These are phyloP conservation scores for Bipolaris victoriae DNA, from an alignment of 2,329 filamentous ascomycete species.

Conservation along the genomic window DNA sequence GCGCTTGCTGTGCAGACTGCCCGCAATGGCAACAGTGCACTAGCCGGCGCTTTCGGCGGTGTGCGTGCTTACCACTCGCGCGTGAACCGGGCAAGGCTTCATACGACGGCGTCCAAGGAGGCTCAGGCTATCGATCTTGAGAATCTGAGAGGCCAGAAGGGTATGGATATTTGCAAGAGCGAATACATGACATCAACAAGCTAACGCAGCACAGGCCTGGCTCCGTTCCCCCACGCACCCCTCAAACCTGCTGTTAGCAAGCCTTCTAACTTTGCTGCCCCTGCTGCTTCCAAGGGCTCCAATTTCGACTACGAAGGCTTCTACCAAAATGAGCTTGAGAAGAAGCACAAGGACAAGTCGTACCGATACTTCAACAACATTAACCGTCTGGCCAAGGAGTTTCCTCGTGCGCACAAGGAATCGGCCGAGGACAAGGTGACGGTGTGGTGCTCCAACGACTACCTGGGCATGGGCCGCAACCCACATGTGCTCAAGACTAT, in stretches of 20 bases:
- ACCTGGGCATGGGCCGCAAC: slow-evolving; percentile 96
- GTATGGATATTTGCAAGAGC: slow-evolving; percentile 39
- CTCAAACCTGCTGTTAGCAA: slow-evolving; percentile 33
- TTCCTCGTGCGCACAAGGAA: slow-evolving; percentile 91
- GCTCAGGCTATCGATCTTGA: slow-evolving; percentile 75
- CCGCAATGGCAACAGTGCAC: slow-evolving; percentile 54
- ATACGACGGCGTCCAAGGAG: slow-evolving; percentile 78
- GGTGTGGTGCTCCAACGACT: slow-evolving; percentile 99
- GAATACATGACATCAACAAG: slow-evolving; percentile 4
- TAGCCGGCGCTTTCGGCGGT: slow-evolving; percentile 58
- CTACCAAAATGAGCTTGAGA: slow-evolving; percentile 86
- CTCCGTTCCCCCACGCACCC: slow-evolving; percentile 39
- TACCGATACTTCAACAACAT: slow-evolving; percentile 99
- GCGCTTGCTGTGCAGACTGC: slow-evolving; percentile 83
- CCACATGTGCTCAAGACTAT: slow-evolving; percentile 83
- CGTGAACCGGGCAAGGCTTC: slow-evolving; percentile 73
- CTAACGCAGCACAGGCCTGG: slow-evolving; percentile 30
- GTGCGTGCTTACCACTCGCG: slow-evolving; percentile 56
- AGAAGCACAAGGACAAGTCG: slow-evolving; percentile 99
- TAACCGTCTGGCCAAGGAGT: slow-evolving; percentile 95
- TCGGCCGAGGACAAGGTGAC: slow-evolving; percentile 84
- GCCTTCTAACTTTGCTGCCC: slow-evolving; percentile 47
- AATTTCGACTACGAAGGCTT: slow-evolving; percentile 93
- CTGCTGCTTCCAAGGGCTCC: slow-evolving; percentile 55
- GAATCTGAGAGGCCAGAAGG: slow-evolving; percentile 45